phyloP scores from a whole-genome alignment of 1,284 basidiomycete species.

The Termitomyces sp. region DNA sequence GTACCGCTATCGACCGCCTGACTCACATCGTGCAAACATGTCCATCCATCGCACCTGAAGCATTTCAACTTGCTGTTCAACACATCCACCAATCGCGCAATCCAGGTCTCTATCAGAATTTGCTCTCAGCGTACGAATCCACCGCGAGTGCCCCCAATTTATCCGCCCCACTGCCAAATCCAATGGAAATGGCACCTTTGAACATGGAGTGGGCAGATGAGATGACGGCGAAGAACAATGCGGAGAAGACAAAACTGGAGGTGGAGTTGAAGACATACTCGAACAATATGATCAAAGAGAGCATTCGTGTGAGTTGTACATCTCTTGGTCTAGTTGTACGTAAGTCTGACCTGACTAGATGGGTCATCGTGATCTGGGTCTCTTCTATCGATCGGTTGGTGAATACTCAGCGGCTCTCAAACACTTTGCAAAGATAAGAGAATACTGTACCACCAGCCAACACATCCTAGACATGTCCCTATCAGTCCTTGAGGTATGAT shows the following conservation, averaged over 20 bases:
- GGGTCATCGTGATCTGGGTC: slow-evolving; percentile 81
- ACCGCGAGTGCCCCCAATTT: slow-evolving; percentile 36
- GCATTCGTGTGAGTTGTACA: slow-evolving; percentile 65
- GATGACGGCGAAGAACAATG: slow-evolving; percentile 52
- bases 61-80: slow-evolving; percentile 58
- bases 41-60: slow-evolving; percentile 64
- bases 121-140: slow-evolving; percentile 56
- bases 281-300: slow-evolving; percentile 93
- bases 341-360: slow-evolving; percentile 38
- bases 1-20: slow-evolving; percentile 65
- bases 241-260: slow-evolving; percentile 72
- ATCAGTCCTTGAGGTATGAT: slow-evolving; percentile 65
- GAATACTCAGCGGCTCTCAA: slow-evolving; percentile 67
- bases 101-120: slow-evolving; percentile 50
- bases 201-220: slow-evolving; percentile 67
- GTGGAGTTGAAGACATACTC: slow-evolving; percentile 86
- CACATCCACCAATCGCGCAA: slow-evolving; percentile 62
- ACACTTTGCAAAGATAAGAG: slow-evolving; percentile 79
- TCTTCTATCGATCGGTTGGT: slow-evolving; percentile 67
- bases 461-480: slow-evolving; percentile 86
- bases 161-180: slow-evolving; percentile 36
- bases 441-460: slow-evolving; percentile 80
- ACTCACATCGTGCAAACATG: slow-evolving; percentile 59
- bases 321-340: not conserved
- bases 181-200: slow-evolving; percentile 42